Base-by-base conservation (phyloP, 345 rosid species). In the Durio zibethinus region DNA sequence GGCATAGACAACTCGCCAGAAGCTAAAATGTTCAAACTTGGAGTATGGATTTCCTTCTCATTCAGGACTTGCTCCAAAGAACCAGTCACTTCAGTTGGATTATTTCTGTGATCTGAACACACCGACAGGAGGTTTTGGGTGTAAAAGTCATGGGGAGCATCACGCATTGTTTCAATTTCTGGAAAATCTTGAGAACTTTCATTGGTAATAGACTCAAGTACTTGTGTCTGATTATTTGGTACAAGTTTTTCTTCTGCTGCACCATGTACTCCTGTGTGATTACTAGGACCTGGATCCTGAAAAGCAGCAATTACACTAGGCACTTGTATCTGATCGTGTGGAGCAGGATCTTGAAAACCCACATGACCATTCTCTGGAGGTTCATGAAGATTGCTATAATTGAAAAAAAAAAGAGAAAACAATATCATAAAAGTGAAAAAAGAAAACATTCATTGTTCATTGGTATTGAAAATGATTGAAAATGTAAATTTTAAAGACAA, bases 161-260 rank as follows among this genome's bases (percentile, higher is more conserved):
- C 97, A 74, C 97, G 92, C 86, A 83, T 74, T 57, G 45, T 80
- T 86, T 91, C 98, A 77, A 87, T 71, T 40, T 85, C 90, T 1
- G 90, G 97, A 74, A 81, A 16, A 82, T 64, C 79, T 77, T 71
- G 81, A 48, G 86, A 79, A 80, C 31, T 50, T 16, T 61, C 78
- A 4, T 52, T 72, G 53, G 67, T 77, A 50, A 65, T 36, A 10
- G 65, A 43, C 80, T 50, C 63, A 60, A 70, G 79, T 70, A 68
- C 61, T 79, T 82, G 88, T 36, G 86, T 81, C 84, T 50, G 65
- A 77, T 80, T 81, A 72, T 81, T 76, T 47, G 78, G 80, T 77
- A 81, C 83, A 72, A 81, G 80, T 45, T 82, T 84, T 57, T 33
- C 78, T 50, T 35, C 9, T 20, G 50, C 71, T 38, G 68, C 79